Evolutionary conservation across 495 filamentous ascomycete species (phyloP).

Genomic region (Neurospora sp.): DNA sequence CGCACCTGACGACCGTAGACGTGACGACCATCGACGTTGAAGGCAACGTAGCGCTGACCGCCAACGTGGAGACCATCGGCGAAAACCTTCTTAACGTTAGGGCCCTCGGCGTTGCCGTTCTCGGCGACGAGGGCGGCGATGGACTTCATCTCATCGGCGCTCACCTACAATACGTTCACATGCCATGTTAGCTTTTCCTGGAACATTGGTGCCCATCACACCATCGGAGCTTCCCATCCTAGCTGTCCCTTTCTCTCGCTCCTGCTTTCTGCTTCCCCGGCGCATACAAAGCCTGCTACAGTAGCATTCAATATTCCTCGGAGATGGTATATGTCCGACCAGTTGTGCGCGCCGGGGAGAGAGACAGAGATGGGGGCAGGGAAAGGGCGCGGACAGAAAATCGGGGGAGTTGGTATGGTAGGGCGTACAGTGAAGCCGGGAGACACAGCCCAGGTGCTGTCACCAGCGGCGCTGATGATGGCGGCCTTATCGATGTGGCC

Average conservation of each 20-base stretch:
- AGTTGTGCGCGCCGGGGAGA: not conserved
- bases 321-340: not conserved
- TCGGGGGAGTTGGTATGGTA: not conserved
- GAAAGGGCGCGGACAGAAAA: not conserved
- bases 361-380: not conserved
- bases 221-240: not conserved
- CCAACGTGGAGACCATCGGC: constrained; percentile 58
- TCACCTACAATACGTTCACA: constrained; percentile 32
- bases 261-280: not conserved
- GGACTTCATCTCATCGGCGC: constrained; percentile 49
- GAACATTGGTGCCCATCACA: not conserved
- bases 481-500: constrained; percentile 80
- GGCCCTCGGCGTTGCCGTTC: constrained; percentile 23
- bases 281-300: not conserved
- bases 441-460: constrained; percentile 72
- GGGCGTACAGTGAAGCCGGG: constrained; percentile 58
- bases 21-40: constrained; percentile 64
- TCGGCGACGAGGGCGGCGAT: constrained; percentile 31
- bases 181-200: not conserved
- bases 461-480: constrained; percentile 73
- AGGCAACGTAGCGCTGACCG: constrained; percentile 59
- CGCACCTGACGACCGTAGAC: constrained; percentile 80
- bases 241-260: not conserved
- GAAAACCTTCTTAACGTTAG: constrained; percentile 37
- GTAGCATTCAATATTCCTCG: not conserved